These are phyloP conservation scores for Mycena latifolia DNA, from an alignment of 768 basidiomycete genomes.

Conservation along the genomic window DNA sequence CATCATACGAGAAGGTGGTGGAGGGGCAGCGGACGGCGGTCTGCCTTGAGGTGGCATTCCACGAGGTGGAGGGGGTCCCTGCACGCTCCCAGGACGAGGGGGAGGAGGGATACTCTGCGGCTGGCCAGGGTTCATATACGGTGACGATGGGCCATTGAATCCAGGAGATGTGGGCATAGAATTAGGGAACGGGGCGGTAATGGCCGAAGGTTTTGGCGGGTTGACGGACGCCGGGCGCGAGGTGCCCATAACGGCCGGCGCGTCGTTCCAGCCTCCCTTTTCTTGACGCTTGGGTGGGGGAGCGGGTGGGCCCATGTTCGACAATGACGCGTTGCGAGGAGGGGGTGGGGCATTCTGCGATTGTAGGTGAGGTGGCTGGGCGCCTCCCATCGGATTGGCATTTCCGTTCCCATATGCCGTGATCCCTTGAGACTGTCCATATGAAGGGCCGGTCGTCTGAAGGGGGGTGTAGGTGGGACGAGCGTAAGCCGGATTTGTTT, in stretches of 20 bases:
- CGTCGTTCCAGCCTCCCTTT: slow-evolving; percentile 91
- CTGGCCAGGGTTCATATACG: slow-evolving; percentile 58
- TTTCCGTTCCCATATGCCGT: slow-evolving; percentile 28
- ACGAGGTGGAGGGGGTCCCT: slow-evolving; percentile 56
- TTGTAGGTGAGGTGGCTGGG: slow-evolving; percentile 46
- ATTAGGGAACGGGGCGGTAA: slow-evolving; percentile 92
- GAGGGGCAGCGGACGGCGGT: slow-evolving; percentile 37
- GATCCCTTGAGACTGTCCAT: slow-evolving; percentile 24
- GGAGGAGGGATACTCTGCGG: slow-evolving; percentile 68
- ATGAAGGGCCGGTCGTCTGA: slow-evolving; percentile 33
- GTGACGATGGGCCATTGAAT: slow-evolving; percentile 58
- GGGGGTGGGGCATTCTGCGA: slow-evolving; percentile 58
- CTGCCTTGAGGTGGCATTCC: slow-evolving; percentile 45
- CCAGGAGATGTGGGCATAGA: slow-evolving; percentile 56
- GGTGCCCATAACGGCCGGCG: slow-evolving; percentile 64
- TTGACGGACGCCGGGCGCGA: slow-evolving; percentile 62
- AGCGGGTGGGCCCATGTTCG: slow-evolving; percentile 34
- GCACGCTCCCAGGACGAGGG: slow-evolving; percentile 72
- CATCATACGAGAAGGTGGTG: slow-evolving; percentile 58
- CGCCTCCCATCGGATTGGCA: slow-evolving; percentile 1
- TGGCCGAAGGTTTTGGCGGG: slow-evolving; percentile 73
- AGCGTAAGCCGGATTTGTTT: slow-evolving; percentile 12
- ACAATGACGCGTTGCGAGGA: slow-evolving; percentile 47
- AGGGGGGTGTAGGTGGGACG: slow-evolving; percentile 28
- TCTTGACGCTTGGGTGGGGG: slow-evolving; percentile 75